Evolutionary conservation across 192 early-diverging fungal species (phyloP), one percentile per base, ranked within the genome.

Genomic region (Funneliformis geosporum): DNA sequence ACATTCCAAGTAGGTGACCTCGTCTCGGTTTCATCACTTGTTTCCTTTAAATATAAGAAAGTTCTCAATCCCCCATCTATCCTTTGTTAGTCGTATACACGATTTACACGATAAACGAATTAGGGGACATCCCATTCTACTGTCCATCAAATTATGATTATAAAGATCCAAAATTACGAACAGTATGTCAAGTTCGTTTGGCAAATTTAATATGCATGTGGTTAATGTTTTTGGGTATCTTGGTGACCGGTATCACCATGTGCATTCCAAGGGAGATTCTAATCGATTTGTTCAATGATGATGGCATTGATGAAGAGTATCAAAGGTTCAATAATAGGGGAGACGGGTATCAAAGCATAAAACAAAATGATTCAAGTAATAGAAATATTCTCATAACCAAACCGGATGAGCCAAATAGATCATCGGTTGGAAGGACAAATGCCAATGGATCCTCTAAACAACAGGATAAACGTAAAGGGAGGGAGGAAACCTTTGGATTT

Each of bases 201-300:
- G 67, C 67, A 43, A 69, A 69, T 69, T 69, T 69, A 43, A 43
- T 69, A n/a, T 14, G 21, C n/a, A 69, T 69, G 67, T 69, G 67
- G 67, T 7, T 43, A 8, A 43, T 69, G 21, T 42, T 39, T 33
- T 9, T 69, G 21, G 21, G 28, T 6, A 42, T 69, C 23, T 4
- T 69, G 8, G 21, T 69, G n/a, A 69, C 67, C 7, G 50, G 50
- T 18, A 55, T 55, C 18, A 55, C 50, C 16, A 55, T 55, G 50
- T 7, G 16, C 1, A 55, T 55, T 55, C 50, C 50, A 6, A 55
- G 21, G 21, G 50, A 55, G 21, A 21, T 0, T 55, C 21, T 55
- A 6, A 55, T 55, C 7, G 50, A 55, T 55, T 21, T 55, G 21
- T 55, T 55, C 21, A 55, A 55, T 55, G 50, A 55, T 55, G 50